phyloP scores from a whole-genome alignment of 2,329 filamentous ascomycete species.

The Nemania bipapillata region DNA sequence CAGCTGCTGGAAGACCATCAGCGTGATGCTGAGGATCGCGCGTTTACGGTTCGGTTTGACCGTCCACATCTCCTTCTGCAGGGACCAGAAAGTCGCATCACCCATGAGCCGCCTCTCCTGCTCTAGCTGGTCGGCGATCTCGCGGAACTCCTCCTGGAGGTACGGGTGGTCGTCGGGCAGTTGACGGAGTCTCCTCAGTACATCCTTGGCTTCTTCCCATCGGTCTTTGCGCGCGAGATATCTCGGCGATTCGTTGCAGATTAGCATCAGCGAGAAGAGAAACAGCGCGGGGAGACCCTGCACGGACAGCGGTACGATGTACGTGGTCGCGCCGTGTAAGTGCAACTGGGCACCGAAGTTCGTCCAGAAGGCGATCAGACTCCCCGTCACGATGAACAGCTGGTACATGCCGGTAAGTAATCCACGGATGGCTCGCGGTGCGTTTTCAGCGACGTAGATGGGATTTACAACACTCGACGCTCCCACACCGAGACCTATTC shows the following conservation, averaged over 20 bases:
- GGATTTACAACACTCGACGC: conserved; percentile 58
- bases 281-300: conserved; percentile 71
- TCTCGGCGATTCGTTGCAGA: conserved; percentile 72
- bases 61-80: conserved; percentile 72
- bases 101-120: conserved; percentile 68
- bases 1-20: conserved; percentile 78
- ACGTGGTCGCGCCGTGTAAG: conserved; percentile 50
- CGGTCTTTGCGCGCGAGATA: conserved; percentile 72
- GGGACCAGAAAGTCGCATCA: conserved; percentile 64
- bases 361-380: conserved; percentile 60
- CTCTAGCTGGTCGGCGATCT: conserved; percentile 71
- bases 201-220: conserved; percentile 69
- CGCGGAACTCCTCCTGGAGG: conserved; percentile 68
- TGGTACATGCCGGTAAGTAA: conserved; percentile 59
- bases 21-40: conserved; percentile 68
- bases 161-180: conserved; percentile 65
- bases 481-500: conserved; percentile 56
- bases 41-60: conserved; percentile 71
- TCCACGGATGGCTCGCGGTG: conserved; percentile 58
- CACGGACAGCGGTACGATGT: conserved; percentile 70
- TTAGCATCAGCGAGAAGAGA: conserved; percentile 68
- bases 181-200: conserved; percentile 67
- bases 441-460: conserved; percentile 59
- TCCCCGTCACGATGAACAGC: conserved; percentile 59
- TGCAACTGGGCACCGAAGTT: conserved; percentile 62